Base-by-base conservation (phyloP, 179 eudicot genomes). In the Sideroxylon spinosum region DNA sequence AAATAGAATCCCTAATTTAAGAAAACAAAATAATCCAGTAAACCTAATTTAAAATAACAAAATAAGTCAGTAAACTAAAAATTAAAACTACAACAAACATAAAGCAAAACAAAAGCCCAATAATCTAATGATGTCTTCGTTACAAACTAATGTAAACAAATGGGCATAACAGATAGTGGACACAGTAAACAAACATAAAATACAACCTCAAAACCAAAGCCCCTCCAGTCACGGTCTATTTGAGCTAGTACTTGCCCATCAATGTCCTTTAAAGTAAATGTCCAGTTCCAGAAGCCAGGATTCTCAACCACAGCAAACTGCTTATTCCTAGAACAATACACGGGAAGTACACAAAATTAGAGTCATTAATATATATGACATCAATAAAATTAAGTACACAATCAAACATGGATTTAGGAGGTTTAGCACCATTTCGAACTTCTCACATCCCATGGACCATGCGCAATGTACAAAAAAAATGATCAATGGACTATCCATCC, bases 271-370 rank as follows among this genome's bases (percentile, higher is more conserved):
- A 95, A 87, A 74, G 98, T 92, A 84, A 95, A 95, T 70, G 97
- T 95, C 98, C 98, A 95, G 78, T 91, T 77, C 98, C 98, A 95
- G 73, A 95, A 74, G 56, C 99, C 99, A 85, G 97, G 98, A 81
- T 95, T 95, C 76, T 93, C 96, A 78, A 95, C 99, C 75, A 92
- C 91, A 49, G 99, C 98, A 89, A 95, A 95, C 86, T 95, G 99
- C 83, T 84, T 82, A 79, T 92, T 83, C 80, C 99, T 95, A 73
- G 77, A 83, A 59, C 6, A 32, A 66, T 5, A 53, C 22, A 53
- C 26, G 9, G 62, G 48, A 50, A 50, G 11, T 2, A 26, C 10
- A 16, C 16, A 22, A 63, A 48, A 16, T 46, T 63, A 23, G 4
- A 48, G 23, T 20, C 76, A 29, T 37, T 9, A 29, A 76, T 16